Evolutionary conservation across 2,329 filamentous ascomycete species (phyloP).

Genomic region (Colletotrichum lupini): DNA sequence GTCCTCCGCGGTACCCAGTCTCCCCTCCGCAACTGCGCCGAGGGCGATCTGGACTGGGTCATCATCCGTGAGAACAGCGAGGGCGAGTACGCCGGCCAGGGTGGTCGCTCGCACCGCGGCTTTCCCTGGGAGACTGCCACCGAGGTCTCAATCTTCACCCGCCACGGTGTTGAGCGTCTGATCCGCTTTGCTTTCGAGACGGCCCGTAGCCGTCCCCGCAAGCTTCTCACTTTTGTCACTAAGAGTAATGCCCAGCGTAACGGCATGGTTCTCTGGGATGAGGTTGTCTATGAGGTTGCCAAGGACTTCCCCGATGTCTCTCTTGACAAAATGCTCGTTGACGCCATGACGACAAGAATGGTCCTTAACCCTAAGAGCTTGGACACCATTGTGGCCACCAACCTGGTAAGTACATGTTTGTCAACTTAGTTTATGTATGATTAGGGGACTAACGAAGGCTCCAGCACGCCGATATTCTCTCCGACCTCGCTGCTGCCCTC

Average conservation of each 20-base stretch:
- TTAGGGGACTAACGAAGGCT: background rate
- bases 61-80: constrained; percentile 75
- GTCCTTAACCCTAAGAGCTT: constrained; percentile 67
- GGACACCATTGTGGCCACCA: constrained; percentile 73
- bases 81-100: constrained; percentile 73
- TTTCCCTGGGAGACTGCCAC: constrained; percentile 69
- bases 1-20: constrained; percentile 68
- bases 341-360: constrained; percentile 62
- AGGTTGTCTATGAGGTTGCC: constrained; percentile 65
- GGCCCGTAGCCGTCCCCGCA: constrained; percentile 61
- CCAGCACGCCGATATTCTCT: constrained; percentile 69
- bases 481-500: constrained; percentile 73
- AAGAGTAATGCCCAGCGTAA: constrained; percentile 75
- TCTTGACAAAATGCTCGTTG: constrained; percentile 73
- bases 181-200: constrained; percentile 73
- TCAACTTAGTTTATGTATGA: background rate
- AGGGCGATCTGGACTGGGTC: constrained; percentile 71
- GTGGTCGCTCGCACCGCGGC: constrained; percentile 67
- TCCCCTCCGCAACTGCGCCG: constrained; percentile 59
- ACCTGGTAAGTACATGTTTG: constrained; percentile 52
- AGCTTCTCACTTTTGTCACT: constrained; percentile 71
- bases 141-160: constrained; percentile 72
- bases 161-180: constrained; percentile 68
- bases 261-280: constrained; percentile 76
- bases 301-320: constrained; percentile 69